These are phyloP conservation scores for Chloromonas sp. DNA, from an alignment of 163 green algal species.

Conservation along the genomic window DNA sequence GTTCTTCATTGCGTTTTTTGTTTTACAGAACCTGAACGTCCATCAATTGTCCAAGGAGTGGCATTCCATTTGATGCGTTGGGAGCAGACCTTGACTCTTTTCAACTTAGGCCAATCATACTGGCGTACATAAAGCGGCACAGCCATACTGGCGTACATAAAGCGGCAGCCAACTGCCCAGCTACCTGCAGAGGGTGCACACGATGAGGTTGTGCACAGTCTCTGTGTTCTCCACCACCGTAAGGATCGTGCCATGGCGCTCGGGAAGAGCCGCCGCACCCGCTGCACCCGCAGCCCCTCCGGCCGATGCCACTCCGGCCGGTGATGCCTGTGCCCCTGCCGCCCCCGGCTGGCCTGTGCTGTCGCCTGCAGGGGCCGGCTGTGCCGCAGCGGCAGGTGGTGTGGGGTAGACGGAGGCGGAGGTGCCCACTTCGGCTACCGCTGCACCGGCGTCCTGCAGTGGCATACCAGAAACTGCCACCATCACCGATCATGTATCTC, in stretches of 20 bases:
- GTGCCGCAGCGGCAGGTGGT: background rate
- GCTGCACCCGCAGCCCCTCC: background rate
- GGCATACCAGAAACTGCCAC: too few species aligned
- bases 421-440: conserved; percentile 42
- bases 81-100: too few species aligned
- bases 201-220: conserved; percentile 47
- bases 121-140: too few species aligned
- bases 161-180: too few species aligned
- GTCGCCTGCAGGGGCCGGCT: background rate
- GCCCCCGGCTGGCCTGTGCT: background rate
- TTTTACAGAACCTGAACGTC: too few species aligned
- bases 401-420: background rate
- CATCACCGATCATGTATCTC: too few species aligned
- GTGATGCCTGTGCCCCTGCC: too few species aligned
- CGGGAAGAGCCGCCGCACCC: background rate
- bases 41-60: too few species aligned
- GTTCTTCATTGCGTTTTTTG: too few species aligned
- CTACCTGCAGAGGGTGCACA: conserved; percentile 51
- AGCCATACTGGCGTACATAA: too few species aligned
- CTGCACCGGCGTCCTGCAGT: conserved; percentile 22
- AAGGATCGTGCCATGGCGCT: conserved; percentile 33
- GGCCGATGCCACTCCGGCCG: background rate
- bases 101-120: too few species aligned
- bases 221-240: conserved; percentile 48
- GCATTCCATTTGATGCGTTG: too few species aligned